phyloP scores from a whole-genome alignment of 805 yeast species.

The Tetrapisispora namnaoensis region DNA sequence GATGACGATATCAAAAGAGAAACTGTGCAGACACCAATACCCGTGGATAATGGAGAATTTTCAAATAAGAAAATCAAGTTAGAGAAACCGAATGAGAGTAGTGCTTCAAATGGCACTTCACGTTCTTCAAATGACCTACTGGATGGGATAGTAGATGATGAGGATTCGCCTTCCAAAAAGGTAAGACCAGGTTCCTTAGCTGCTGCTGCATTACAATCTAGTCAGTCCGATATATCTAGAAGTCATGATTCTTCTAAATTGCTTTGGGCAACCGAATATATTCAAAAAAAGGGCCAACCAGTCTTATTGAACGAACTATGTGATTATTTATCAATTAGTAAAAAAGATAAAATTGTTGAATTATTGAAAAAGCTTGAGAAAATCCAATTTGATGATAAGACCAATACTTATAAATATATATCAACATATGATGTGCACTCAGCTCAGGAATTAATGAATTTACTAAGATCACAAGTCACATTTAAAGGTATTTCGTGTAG shows the following conservation, averaged over 20 bases:
- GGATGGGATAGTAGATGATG: slow-evolving; percentile 10
- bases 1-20: neutral
- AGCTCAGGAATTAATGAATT: slow-evolving; percentile 64
- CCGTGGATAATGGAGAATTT: neutral
- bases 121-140: slow-evolving; percentile 8
- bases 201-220: slow-evolving; percentile 24
- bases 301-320: slow-evolving; percentile 56
- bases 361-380: slow-evolving; percentile 68
- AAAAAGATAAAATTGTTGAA: slow-evolving; percentile 58
- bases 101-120: neutral
- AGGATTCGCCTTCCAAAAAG: slow-evolving; percentile 22
- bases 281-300: slow-evolving; percentile 61
- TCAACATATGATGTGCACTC: slow-evolving; percentile 82
- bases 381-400: slow-evolving; percentile 53
- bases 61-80: neutral
- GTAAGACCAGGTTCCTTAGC: slow-evolving; percentile 27
- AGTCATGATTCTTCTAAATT: slow-evolving; percentile 74
- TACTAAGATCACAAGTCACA: slow-evolving; percentile 70
- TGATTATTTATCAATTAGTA: slow-evolving; percentile 47
- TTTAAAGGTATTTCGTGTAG: slow-evolving; percentile 82
- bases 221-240: slow-evolving; percentile 22
- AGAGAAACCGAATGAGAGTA: neutral
- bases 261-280: slow-evolving; percentile 83
- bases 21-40: neutral
- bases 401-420: slow-evolving; percentile 69